Conservation (phyloP, 208 protist species). For the Acanthamoeba divionensis region DNA sequence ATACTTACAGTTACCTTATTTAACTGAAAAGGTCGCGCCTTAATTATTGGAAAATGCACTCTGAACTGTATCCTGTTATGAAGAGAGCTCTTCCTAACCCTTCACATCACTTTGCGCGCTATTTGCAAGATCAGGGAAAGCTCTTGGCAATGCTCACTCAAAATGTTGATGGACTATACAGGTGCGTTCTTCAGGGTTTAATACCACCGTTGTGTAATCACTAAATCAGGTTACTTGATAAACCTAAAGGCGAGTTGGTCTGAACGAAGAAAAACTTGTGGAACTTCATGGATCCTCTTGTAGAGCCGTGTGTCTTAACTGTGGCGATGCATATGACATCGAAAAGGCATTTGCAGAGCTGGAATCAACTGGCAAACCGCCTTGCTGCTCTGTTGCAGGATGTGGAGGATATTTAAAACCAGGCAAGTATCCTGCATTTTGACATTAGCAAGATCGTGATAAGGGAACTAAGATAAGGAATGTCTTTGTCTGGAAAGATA, state of each 20-base stretch:
- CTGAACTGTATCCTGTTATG: background rate
- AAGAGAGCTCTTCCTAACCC: background rate
- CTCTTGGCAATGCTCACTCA: conserved; percentile 28
- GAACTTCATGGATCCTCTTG: conserved; percentile 16
- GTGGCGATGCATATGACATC: background rate
- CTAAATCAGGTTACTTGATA: no score
- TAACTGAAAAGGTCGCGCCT: background rate
- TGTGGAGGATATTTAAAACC: conserved; percentile 25
- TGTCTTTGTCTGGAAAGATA: no score
- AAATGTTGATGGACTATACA: background rate
- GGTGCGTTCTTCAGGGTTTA: no score
- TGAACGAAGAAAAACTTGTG: background rate
- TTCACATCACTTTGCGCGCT: conserved; percentile 25
- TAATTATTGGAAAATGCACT: conserved; percentile 36
- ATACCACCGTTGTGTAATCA: no score
- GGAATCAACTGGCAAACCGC: background rate
- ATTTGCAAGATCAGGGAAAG: background rate
- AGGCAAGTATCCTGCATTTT: no score
- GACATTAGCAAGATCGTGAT: no score
- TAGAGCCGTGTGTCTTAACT: background rate
- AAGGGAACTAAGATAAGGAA: no score
- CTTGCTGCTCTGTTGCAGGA: background rate
- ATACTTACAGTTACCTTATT: no score
- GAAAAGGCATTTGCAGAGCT: background rate
- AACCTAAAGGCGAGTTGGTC: background rate